Percentiles rank a stretch among this genome's conserved stretches.
phyloP scores from a whole-genome alignment of 768 basidiomycete genomes.

The Leucosporidium scottii region DNA sequence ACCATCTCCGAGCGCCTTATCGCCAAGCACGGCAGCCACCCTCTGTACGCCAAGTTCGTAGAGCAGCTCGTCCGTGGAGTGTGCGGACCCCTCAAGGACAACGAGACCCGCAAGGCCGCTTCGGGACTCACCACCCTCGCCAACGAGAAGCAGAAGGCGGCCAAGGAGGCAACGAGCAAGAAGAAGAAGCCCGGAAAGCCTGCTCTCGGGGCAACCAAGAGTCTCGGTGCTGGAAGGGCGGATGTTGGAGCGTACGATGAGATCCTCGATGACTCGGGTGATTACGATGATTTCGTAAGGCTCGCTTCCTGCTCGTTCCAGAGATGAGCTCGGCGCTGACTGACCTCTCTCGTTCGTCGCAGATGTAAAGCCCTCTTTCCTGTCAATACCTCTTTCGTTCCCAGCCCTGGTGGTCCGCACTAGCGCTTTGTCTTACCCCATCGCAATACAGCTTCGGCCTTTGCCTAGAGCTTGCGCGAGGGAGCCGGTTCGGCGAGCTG shows the following conservation, averaged over 20 bases:
- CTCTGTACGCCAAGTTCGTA: slow-evolving; percentile 72
- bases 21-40: slow-evolving; percentile 71
- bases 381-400: no score
- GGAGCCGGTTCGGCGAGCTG: no score
- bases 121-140: slow-evolving; percentile 75
- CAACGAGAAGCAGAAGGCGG: slow-evolving; percentile 91
- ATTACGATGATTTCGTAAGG: slow-evolving; percentile 11
- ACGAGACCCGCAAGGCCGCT: slow-evolving; percentile 84
- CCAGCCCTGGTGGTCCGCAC: no score
- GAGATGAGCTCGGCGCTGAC: no score
- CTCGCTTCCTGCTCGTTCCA: not conserved
- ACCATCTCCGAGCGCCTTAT: slow-evolving; percentile 67
- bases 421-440: no score
- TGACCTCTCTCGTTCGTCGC: no score
- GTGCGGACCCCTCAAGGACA: slow-evolving; percentile 69
- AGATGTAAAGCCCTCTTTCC: no score
- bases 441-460: no score
- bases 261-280: slow-evolving; percentile 62
- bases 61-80: slow-evolving; percentile 75
- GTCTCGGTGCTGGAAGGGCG: slow-evolving; percentile 51
- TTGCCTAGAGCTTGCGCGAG: no score
- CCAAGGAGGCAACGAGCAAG: slow-evolving; percentile 79
- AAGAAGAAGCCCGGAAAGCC: slow-evolving; percentile 77
- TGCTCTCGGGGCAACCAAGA: slow-evolving; percentile 63
- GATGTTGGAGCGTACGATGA: slow-evolving; percentile 62